These are phyloP conservation scores for Solanum dulcamara DNA, from an alignment of 257 asterid species.

Conservation along the genomic window DNA sequence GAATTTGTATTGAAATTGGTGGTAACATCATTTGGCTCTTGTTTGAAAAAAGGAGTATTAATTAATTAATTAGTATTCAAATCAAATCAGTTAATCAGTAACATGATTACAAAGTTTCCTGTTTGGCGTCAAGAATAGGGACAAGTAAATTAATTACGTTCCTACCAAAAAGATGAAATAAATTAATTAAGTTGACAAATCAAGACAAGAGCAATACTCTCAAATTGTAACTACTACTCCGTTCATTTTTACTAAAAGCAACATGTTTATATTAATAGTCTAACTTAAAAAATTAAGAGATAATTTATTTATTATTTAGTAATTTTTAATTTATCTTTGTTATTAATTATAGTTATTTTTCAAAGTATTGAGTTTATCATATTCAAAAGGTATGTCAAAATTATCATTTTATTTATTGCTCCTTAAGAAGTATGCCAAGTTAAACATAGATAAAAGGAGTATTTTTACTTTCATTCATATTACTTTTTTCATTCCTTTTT, in stretches of 20 bases:
- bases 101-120: not conserved
- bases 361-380: too few species aligned
- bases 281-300: too few species aligned
- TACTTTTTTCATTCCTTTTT: too few species aligned
- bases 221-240: not conserved
- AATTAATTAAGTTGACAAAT: not conserved
- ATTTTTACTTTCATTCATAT: not conserved
- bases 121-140: not conserved
- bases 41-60: not conserved
- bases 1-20: not conserved
- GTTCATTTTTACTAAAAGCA: not conserved
- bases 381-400: too few species aligned
- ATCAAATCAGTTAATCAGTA: not conserved
- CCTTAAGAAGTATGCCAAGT: not conserved
- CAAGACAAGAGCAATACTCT: not conserved
- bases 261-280: too few species aligned
- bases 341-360: not conserved
- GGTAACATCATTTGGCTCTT: not conserved
- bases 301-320: too few species aligned
- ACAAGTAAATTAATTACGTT: not conserved
- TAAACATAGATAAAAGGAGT: too few species aligned
- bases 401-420: too few species aligned
- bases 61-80: not conserved
- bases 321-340: too few species aligned
- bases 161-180: not conserved